Evolutionary conservation across 371 early-diverging fungal genomes (phyloP).

Genomic region (Coemansia linderi): DNA sequence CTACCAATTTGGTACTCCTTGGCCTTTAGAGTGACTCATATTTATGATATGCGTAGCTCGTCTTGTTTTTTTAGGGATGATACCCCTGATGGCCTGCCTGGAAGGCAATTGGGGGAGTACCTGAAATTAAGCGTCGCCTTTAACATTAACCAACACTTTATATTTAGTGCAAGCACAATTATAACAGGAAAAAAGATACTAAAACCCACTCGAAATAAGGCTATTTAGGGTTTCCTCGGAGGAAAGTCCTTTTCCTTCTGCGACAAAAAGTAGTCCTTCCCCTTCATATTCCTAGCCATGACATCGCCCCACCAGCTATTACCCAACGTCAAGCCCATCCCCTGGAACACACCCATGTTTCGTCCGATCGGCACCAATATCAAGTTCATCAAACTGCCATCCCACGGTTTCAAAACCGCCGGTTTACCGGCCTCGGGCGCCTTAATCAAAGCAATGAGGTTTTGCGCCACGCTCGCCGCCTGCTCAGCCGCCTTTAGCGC

Average conservation of each 20-base stretch:
- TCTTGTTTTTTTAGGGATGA: too few species aligned
- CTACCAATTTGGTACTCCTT: too few species aligned
- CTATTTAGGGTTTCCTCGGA: too few species aligned
- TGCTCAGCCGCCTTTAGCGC: slow-evolving; percentile 54
- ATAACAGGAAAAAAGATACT: neutral
- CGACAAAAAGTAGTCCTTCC: slow-evolving; percentile 36
- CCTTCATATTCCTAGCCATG: slow-evolving; percentile 18
- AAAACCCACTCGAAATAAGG: neutral
- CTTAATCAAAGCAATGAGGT: slow-evolving; percentile 52
- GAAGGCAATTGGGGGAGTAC: too few species aligned
- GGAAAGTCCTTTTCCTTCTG: slow-evolving; percentile 3
- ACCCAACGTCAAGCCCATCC: slow-evolving; percentile 27
- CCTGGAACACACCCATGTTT: slow-evolving; percentile 36
- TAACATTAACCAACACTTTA: too few species aligned
- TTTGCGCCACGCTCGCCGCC: slow-evolving; percentile 45
- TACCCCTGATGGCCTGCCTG: too few species aligned
- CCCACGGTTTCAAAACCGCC: slow-evolving; percentile 15
- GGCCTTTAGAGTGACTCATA: too few species aligned
- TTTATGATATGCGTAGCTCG: too few species aligned
- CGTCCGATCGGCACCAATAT: slow-evolving; percentile 33
- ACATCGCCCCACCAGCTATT: slow-evolving; percentile 27
- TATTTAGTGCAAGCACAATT: too few species aligned
- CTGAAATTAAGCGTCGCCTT: too few species aligned
- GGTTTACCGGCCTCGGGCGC: neutral
- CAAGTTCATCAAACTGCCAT: slow-evolving; percentile 13